A percentile compares a stretch with the other conserved stretches of the same genome.
phyloP scores from a whole-genome alignment of 2,329 filamentous ascomycete genomes.

The Pyrenophora graminea region DNA sequence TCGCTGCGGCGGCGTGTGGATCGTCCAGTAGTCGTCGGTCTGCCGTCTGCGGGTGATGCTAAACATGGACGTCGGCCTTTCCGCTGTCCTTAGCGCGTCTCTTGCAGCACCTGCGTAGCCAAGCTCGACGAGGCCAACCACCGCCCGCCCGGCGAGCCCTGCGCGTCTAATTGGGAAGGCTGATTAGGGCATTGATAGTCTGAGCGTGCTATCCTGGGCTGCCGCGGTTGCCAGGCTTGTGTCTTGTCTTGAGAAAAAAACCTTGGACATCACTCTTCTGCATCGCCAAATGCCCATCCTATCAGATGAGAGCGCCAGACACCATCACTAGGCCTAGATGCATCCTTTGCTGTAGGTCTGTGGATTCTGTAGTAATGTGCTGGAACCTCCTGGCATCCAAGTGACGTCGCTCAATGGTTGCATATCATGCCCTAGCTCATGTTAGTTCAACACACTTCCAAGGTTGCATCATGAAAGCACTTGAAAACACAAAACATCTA shows the following conservation, averaged over 20 bases:
- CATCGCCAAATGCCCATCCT: not conserved
- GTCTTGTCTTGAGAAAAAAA: too few species aligned
- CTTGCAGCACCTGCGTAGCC: constrained; percentile 4
- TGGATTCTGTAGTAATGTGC: not conserved
- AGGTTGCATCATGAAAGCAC: not conserved
- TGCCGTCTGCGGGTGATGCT: constrained; percentile 18
- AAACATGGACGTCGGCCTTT: constrained; percentile 22
- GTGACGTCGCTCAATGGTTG: too few species aligned
- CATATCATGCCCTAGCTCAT: not conserved
- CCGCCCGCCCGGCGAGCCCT: not conserved
- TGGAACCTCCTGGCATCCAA: not conserved
- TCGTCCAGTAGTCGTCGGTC: constrained; percentile 19
- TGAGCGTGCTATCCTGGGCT: too few species aligned
- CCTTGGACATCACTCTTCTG: too few species aligned
- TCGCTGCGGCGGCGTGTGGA: constrained; percentile 27
- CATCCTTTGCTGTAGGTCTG: not conserved
- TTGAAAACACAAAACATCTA: not conserved
- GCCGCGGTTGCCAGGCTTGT: too few species aligned
- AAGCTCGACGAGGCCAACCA: not conserved
- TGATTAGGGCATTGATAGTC: not conserved
- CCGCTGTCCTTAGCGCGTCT: constrained; percentile 16
- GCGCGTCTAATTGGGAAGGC: constrained; percentile 2
- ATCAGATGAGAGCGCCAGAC: not conserved
- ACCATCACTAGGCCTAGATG: constrained; percentile 11
- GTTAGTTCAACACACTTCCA: not conserved